Conservation (phyloP, 371 early-diverging fungal genomes). For the Antonospora locustae region DNA sequence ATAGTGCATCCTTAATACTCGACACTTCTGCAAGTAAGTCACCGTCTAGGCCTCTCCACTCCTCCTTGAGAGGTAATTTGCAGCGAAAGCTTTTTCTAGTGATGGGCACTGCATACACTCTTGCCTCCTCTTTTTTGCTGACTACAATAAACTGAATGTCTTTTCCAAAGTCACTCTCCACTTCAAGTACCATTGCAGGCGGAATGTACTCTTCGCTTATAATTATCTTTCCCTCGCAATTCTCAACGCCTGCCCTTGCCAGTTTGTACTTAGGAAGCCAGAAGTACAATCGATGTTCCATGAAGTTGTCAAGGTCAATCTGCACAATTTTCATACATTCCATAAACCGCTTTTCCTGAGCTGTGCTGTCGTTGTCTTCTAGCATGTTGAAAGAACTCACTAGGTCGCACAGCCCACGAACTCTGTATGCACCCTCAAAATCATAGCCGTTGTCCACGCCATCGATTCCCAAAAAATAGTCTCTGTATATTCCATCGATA, state of each 20-base stretch:
- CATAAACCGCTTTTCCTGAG: slow-evolving; percentile 23
- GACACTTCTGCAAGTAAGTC: slow-evolving; percentile 64
- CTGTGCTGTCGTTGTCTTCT: neutral
- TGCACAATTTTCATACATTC: slow-evolving; percentile 34
- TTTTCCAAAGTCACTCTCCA: slow-evolving; percentile 21
- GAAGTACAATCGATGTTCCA: slow-evolving; percentile 13
- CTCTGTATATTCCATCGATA: slow-evolving; percentile 35
- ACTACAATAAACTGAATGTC: slow-evolving; percentile 35
- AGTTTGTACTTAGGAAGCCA: slow-evolving; percentile 15
- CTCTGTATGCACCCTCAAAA: slow-evolving; percentile 17
- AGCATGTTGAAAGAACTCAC: neutral
- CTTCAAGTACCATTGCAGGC: slow-evolving; percentile 16
- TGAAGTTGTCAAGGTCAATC: slow-evolving; percentile 37
- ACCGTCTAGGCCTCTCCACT: slow-evolving; percentile 82
- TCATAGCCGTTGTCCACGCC: slow-evolving; percentile 52
- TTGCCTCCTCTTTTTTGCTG: slow-evolving; percentile 9
- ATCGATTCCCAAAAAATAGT: slow-evolving; percentile 49
- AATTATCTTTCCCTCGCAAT: slow-evolving; percentile 17
- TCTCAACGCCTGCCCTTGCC: slow-evolving; percentile 5
- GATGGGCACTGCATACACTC: slow-evolving; percentile 60
- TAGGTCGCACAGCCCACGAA: no score
- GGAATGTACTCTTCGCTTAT: slow-evolving; percentile 6
- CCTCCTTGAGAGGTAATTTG: slow-evolving; percentile 72
- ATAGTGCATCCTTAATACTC: slow-evolving; percentile 67
- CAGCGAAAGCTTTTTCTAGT: slow-evolving; percentile 65